phyloP scores from a whole-genome alignment of 306 rosid genomes.

The Trifolium fragiferum region DNA sequence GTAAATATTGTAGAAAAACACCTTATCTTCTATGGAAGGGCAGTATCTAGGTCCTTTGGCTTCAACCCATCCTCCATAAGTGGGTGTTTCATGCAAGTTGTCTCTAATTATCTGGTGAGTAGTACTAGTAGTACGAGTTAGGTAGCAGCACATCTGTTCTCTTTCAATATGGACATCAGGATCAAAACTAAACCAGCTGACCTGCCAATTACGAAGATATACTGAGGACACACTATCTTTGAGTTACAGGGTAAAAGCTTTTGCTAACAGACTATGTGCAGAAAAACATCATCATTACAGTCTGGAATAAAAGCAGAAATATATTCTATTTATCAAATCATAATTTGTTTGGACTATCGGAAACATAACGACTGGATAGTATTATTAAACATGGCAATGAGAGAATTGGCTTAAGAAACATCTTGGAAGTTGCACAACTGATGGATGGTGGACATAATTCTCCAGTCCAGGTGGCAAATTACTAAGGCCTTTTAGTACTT shows the following conservation, averaged over 20 bases:
- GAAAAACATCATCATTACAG: slow-evolving; percentile 29
- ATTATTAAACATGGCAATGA: slow-evolving; percentile 8
- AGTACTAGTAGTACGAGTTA: slow-evolving; percentile 86
- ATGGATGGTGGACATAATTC: slow-evolving; percentile 33
- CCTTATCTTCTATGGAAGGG: slow-evolving; percentile 99
- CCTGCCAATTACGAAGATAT: slow-evolving; percentile 63
- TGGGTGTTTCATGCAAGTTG: slow-evolving; percentile 96
- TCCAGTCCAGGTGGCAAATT: slow-evolving; percentile 37
- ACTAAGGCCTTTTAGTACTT: slow-evolving; percentile 22
- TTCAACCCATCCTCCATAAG: slow-evolving; percentile 99
- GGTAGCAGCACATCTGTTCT: slow-evolving; percentile 98
- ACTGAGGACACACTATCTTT: slow-evolving; percentile 35
- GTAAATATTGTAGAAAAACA: slow-evolving; percentile 37
- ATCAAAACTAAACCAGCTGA: slow-evolving; percentile 95
- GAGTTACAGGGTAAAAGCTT: slow-evolving; percentile 31
- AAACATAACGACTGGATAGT: slow-evolving; percentile 23
- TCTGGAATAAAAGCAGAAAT: slow-evolving; percentile 36
- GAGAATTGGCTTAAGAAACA: slow-evolving; percentile 35
- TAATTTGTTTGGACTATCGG: slow-evolving; percentile 19
- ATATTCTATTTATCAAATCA: slow-evolving; percentile 1
- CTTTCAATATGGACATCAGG: slow-evolving; percentile 88
- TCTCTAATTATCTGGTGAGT: slow-evolving; percentile 90
- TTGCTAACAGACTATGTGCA: slow-evolving; percentile 5
- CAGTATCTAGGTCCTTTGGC: slow-evolving; percentile 99
- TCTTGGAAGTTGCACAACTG: slow-evolving; percentile 18